phyloP scores from a whole-genome alignment of 1,284 basidiomycete genomes.

The Cutaneotrichosporon cavernicola region DNA sequence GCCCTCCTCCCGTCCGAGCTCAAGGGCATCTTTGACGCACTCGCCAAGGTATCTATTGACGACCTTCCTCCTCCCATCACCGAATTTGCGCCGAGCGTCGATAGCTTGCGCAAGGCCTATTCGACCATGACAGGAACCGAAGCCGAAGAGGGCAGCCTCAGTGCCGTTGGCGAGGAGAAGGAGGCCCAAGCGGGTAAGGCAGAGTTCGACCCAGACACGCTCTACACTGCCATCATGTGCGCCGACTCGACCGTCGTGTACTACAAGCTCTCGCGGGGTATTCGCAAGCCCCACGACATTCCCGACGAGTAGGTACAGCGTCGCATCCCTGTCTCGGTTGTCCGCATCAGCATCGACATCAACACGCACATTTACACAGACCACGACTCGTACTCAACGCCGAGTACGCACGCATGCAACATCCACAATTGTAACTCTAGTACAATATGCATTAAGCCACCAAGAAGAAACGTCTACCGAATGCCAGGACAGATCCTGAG shows the following conservation, averaged over 20 bases:
- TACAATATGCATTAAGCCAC: conserved; percentile 18
- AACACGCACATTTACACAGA: not conserved
- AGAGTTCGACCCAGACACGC: conserved; percentile 43
- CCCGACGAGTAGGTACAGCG: conserved; percentile 46
- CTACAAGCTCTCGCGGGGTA: conserved; percentile 52
- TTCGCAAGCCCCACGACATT: conserved; percentile 54
- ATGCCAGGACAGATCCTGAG: not conserved
- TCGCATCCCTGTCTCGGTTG: not conserved
- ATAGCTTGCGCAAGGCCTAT: conserved; percentile 28
- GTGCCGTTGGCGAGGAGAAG: not conserved
- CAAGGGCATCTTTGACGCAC: conserved; percentile 37
- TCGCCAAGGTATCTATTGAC: conserved; percentile 24
- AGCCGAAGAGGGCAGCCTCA: not conserved
- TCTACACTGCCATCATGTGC: conserved; percentile 51
- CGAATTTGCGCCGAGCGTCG: conserved; percentile 32
- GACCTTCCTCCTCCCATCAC: conserved; percentile 33
- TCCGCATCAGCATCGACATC: not conserved
- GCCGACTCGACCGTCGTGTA: conserved; percentile 54
- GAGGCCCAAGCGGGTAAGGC: not conserved
- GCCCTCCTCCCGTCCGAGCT: conserved; percentile 45
- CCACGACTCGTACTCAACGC: no score
- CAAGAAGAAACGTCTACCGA: conserved; percentile 1
- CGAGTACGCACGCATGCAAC: not conserved
- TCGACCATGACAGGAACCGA: conserved; percentile 1
- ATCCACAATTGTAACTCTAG: not conserved